Base-by-base conservation (phyloP, 2,329 filamentous ascomycete species). In the Acephala macrosclerotiorum region DNA sequence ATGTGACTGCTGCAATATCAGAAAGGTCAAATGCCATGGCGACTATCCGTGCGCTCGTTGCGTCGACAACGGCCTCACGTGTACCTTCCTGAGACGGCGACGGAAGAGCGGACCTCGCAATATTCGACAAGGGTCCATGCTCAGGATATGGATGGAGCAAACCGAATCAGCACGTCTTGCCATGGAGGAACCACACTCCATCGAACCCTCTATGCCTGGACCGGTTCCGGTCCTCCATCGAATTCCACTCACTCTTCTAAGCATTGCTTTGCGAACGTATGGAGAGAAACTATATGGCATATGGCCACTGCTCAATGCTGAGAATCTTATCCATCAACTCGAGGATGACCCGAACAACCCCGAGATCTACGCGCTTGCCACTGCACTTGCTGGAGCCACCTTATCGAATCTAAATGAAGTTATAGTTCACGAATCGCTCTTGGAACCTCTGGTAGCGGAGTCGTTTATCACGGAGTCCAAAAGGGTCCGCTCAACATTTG, bases 1-100 rank as follows among this genome's bases (percentile, higher is more conserved):
- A 33, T 56, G 53, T 36, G 53, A 56, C 53, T 56, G 53, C 53
- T 56, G 53, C 53, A 56, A 56, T 36, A 56, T 56, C 53, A 56
- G 53, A 36, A 56, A 56, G 29, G 29, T 56, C 53, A 56, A 56
- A 56, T 56, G 53, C 53, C 25, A 56, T 36, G 53, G 53, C 25
- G 29, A 36, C 53, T 36, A 33, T 36, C 53, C 53, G 25, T 56
- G 53, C 33, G 53, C 25, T 33, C 53, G 53, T n/a, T 56, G 53
- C 53, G 35, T 56, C n/a, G n/a, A 33, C 29, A 56, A 56, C n/a
- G 53, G 29, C 26, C 53, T 56, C 29, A 36, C 29, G 18, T 56
- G 53, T 36, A 56, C 53, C 22, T 56, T 33, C 29, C 53, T 56
- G 22, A 29, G 53, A 56, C 25, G 29, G 53, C 53, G 53, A 33